Percentiles rank a stretch among this genome's conserved stretches.
Conservation (phyloP, 352 stramenopile genomes). For the Peronospora belbahrii region DNA sequence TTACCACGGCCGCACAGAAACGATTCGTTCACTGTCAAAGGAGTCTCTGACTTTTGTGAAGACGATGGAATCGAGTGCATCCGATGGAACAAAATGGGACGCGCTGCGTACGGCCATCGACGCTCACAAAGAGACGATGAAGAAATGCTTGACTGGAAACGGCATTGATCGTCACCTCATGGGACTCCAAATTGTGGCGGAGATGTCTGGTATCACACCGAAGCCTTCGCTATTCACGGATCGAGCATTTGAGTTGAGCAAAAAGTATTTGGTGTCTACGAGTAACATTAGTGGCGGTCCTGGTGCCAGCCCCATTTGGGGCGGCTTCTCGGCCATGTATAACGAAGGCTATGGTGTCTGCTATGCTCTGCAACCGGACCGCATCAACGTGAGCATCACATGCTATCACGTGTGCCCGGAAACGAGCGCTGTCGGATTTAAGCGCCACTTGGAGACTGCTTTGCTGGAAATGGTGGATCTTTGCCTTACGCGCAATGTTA, state of each 20-base stretch:
- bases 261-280: constrained; percentile 93
- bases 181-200: constrained; percentile 90
- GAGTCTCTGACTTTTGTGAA: constrained; percentile 89
- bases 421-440: constrained; percentile 81
- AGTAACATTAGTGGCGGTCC: constrained; percentile 91
- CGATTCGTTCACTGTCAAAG: constrained; percentile 81
- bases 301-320: constrained; percentile 93
- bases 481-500: constrained; percentile 83
- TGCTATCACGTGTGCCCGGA: constrained; percentile 76
- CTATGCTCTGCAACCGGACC: constrained; percentile 92
- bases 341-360: constrained; percentile 93
- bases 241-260: constrained; percentile 88
- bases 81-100: constrained; percentile 71
- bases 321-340: constrained; percentile 93
- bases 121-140: constrained; percentile 89
- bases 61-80: constrained; percentile 72
- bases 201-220: constrained; percentile 85
- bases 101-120: constrained; percentile 85
- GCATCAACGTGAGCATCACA: constrained; percentile 94
- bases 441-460: constrained; percentile 88
- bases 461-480: constrained; percentile 94
- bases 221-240: constrained; percentile 90
- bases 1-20: constrained; percentile 94
- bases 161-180: constrained; percentile 95
- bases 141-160: constrained; percentile 72